phyloP scores from a whole-genome alignment of 768 basidiomycete species.

The Kwoniella mangroviensis region DNA sequence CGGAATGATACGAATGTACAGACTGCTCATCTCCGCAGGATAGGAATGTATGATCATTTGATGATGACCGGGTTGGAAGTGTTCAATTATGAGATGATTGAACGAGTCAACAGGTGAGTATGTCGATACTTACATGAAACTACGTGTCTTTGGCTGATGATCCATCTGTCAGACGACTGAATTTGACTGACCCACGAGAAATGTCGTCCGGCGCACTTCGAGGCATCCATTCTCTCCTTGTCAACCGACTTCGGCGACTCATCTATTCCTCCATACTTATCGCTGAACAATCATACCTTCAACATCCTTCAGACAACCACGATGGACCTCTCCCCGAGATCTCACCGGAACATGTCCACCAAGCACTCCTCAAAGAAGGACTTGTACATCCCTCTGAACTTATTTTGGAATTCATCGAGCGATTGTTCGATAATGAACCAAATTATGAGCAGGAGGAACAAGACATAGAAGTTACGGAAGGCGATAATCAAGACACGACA shows the following conservation, averaged over 20 bases:
- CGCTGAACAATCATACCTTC: constrained; percentile 21
- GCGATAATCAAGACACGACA: not conserved
- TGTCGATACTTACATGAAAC: too few species aligned
- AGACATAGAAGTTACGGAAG: not conserved
- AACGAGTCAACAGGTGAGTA: constrained; percentile 4
- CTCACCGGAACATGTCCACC: constrained; percentile 12
- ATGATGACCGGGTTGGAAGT: constrained; percentile 20
- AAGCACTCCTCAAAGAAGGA: constrained; percentile 1
- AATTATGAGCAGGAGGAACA: not conserved
- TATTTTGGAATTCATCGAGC: constrained; percentile 2
- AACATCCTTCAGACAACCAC: not conserved
- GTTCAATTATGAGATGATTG: constrained; percentile 23
- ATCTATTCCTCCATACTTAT: constrained; percentile 22
- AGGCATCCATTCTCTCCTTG: constrained; percentile 12
- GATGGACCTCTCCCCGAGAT: not conserved
- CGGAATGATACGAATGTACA: not conserved
- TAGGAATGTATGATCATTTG: constrained; percentile 21
- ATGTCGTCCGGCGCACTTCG: constrained; percentile 21
- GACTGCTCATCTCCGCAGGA: constrained; percentile 1
- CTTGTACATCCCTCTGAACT: not conserved
- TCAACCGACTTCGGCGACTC: constrained; percentile 16
- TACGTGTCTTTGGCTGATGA: not conserved
- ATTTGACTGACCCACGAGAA: not conserved
- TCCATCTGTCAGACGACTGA: constrained; percentile 2
- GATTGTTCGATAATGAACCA: constrained; percentile 10